Evolutionary conservation across 2,329 filamentous ascomycete genomes (phyloP), one percentile per base, ranked within the genome.

Genomic region (Colletotrichum scovillei): DNA sequence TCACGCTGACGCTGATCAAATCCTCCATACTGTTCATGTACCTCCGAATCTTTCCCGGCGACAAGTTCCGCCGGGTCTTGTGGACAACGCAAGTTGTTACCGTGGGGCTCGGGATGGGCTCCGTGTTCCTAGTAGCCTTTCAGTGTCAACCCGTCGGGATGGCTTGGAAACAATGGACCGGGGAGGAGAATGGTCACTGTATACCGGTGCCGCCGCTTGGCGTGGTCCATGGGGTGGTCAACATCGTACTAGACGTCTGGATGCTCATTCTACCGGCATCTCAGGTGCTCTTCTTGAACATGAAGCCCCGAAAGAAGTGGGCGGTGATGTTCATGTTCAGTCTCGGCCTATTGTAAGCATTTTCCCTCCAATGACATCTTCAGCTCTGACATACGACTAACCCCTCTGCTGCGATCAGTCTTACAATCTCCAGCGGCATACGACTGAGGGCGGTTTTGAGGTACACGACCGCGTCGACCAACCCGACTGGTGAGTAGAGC

Each of bases 311-410:
- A 19, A 62, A 67, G 19, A 72, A 72, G 57, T 12, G 67, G 14
- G 63, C 42, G 4, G 57, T 68, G 1, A 57, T 72, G 22, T 28
- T 42, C 2, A 72, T 72, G 69, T 72, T 72, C 12, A 55, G 63
- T 9, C n/a, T 62, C 11, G 64, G 63, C 0, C 14, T 68, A 8
- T 72, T 63, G 69, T 68, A 22, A 68, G 69, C 32, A 11, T 2
- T 35, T 11, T 35, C 1, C 1, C 11, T 35, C 11, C 1, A 12
- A 35, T 1, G 1, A 1, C 11, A 12, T 12, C 11, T 35, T 35
- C 32, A 35, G 5, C 32, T 35, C 32, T 22, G 19, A 22, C 19
- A 19, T n/a, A 49, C n/a, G 53, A 16, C 53, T 56, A 5, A 56
- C 53, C 0, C 3, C 5, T 19, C 5, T 6, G 9, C 16, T 7